Evolutionary conservation across 768 basidiomycete species (phyloP), one percentile per base, ranked within the genome.

Genomic region (Rhizopogon vesiculosus): DNA sequence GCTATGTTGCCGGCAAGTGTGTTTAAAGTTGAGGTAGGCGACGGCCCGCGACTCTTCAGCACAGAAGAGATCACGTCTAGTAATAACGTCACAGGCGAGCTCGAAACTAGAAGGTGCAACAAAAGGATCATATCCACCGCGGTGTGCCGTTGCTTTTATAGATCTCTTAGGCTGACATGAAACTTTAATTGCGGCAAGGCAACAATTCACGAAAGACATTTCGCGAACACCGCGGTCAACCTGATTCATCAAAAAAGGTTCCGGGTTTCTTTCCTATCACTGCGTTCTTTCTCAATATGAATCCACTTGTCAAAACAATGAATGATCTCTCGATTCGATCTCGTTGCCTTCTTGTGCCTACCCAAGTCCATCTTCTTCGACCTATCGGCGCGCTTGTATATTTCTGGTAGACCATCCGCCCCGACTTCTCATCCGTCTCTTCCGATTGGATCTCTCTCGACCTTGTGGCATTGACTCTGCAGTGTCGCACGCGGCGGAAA

Each of bases 401-500:
- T 74, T 69, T 69, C 66, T 65, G 71, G 64, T 22, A 39, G 35
- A 66, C 61, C 59, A 61, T 72, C 76, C 80, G 76, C 71, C 70
- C 81, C 78, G 77, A 78, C 62, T 63, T 66, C 62, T 64, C 55
- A 67, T 59, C 67, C 70, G 59, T 62, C 59, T 56, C 59, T 66
- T 73, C 82, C 80, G 79, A 81, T 81, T 81, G 76, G 78, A 57
- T 61, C 62, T 57, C 58, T 51, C 63, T 62, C 59, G 51, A 66
- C 73, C 75, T 73, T 74, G 72, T 79, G 76, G 69, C 63, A 71
- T 65, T 59, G 45, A 55, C 59, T 58, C 56, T 61, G 19, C 48
- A 35, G 39, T 55, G 46, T 69, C 67, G 57, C 69, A 69, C 67
- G 58, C 67, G 61, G 69, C 66, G 65, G 69, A 65, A 62, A 62